Base-by-base conservation (phyloP, 805 yeast genomes). In the Cyberlindnera lachancei region DNA sequence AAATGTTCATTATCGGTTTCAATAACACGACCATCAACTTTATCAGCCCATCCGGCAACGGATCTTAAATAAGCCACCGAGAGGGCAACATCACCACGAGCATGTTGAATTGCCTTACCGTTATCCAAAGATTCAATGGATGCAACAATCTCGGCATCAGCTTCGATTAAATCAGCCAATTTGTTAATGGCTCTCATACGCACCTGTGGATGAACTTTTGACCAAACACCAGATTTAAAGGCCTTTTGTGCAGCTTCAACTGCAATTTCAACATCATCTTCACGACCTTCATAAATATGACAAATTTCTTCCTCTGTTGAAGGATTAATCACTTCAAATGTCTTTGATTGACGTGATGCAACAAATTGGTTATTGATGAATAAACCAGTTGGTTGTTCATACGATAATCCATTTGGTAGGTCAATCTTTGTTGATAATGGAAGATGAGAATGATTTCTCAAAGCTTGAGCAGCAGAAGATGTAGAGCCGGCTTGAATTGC, bases 1-100 rank as follows among this genome's bases (percentile, higher is more conserved):
- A 87, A 75, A 59, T 83, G 84, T 30, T 75, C 63, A 36, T 61
- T 57, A 41, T 88, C 90, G 30, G 94, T 78, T 57, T 84, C 84
- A 37, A 84, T 70, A 37, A 78, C 59, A 44, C 75, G 69, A 48
- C 95, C 96, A 45, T 68, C 71, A 44, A 83, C 63, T 67, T 88
- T 87, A 63, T 86, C 96, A 50, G 94, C 85, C 75, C 76, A 84
- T 42, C 96, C 96, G 37, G 88, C 95, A 58, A 84, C 79, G 44
- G 87, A 79, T 63, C 90, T 75, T 57, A 85, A 61, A 56, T 79
- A 81, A 45, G 69, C 69, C 27, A 79, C 70, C 31, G 79, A 73
- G 41, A 81, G 69, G 24, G 66, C 76, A 37, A 88, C 79, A 55
- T 87, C 96, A 39, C 84, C 86, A 44, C 71, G 63, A 17, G 94